These are phyloP conservation scores for Teratosphaeria destructans DNA, from an alignment of 2,329 filamentous ascomycete genomes.

Conservation along the genomic window DNA sequence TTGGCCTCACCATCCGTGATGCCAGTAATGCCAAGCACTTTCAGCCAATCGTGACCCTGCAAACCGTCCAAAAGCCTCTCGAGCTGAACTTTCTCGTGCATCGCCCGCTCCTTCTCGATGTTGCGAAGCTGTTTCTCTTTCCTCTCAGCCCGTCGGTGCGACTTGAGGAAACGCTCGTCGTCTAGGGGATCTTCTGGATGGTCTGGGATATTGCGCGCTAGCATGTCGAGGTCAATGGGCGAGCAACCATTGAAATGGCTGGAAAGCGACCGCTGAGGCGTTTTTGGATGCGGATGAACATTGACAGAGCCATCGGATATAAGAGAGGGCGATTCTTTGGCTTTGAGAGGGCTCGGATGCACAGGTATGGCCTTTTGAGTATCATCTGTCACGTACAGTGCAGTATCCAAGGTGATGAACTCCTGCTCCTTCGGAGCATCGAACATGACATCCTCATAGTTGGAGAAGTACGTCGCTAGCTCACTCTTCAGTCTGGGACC, in stretches of 20 bases:
- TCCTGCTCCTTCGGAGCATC: conserved; percentile 70
- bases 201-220: conserved; percentile 21
- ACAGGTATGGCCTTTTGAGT: background rate
- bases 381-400: conserved; percentile 23
- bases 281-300: conserved; percentile 4
- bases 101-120: conserved; percentile 55
- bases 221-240: conserved; percentile 11
- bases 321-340: background rate
- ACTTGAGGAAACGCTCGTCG: conserved; percentile 46
- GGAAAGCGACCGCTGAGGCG: conserved; percentile 7
- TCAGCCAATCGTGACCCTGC: conserved; percentile 84
- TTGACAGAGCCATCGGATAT: background rate
- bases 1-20: conserved; percentile 79
- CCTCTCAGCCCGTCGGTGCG: conserved; percentile 51
- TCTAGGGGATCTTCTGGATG: conserved; percentile 43
- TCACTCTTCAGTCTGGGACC: conserved; percentile 83
- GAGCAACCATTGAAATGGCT: conserved; percentile 9
- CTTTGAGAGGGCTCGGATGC: background rate
- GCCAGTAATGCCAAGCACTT: conserved; percentile 78
- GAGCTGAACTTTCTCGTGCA: conserved; percentile 57
- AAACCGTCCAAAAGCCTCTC: conserved; percentile 67
- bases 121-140: conserved; percentile 60
- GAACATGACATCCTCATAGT: conserved; percentile 89
- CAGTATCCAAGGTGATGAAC: conserved; percentile 32
- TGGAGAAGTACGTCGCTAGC: conserved; percentile 78